A percentile compares a stretch with the other conserved stretches of the same genome.
Evolutionary conservation across 1,139 yeast species (phyloP).

Genomic region (Pneumocystis murina): DNA sequence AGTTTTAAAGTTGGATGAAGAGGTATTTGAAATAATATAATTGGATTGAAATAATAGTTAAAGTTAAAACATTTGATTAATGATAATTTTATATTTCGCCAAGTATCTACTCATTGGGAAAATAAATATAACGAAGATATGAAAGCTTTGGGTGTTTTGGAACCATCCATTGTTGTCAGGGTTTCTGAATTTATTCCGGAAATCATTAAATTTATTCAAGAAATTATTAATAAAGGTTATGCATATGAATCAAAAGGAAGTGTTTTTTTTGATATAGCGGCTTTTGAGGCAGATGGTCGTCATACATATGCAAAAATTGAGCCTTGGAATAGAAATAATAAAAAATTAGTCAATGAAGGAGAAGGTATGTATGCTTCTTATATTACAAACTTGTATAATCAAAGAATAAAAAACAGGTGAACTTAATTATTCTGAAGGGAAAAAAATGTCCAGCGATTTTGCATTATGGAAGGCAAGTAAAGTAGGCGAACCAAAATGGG

Average conservation of each 20-base stretch:
- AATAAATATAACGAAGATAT: slow-evolving; percentile 68
- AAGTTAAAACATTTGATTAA: slow-evolving; percentile 54
- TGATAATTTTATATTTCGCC: slow-evolving; percentile 70
- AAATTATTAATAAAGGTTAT: slow-evolving; percentile 61
- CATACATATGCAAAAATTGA: slow-evolving; percentile 87
- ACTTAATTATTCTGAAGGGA: slow-evolving; percentile 31
- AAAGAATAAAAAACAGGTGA: slow-evolving; percentile 12
- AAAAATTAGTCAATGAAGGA: slow-evolving; percentile 79
- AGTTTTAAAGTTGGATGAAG: slow-evolving; percentile 55
- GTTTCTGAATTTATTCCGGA: slow-evolving; percentile 97
- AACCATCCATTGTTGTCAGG: slow-evolving; percentile 76
- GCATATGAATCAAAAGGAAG: slow-evolving; percentile 77
- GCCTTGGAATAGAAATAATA: slow-evolving; percentile 92
- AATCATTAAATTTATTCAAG: slow-evolving; percentile 61
- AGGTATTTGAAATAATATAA: slow-evolving; percentile 16
- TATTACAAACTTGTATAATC: slow-evolving; percentile 19
- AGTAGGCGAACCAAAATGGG: slow-evolving; percentile 96
- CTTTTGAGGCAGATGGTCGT: slow-evolving; percentile 50
- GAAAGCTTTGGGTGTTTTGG: slow-evolving; percentile 67
- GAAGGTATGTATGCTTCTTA: slow-evolving; percentile 56
- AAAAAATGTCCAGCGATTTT: slow-evolving; percentile 68
- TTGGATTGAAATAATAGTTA: not conserved
- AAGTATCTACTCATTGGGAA: slow-evolving; percentile 85
- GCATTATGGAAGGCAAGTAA: slow-evolving; percentile 95
- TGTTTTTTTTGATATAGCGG: slow-evolving; percentile 82